These are phyloP conservation scores for Chytriomyces confervae DNA, from an alignment of 192 early-diverging fungal species.

Conservation along the genomic window DNA sequence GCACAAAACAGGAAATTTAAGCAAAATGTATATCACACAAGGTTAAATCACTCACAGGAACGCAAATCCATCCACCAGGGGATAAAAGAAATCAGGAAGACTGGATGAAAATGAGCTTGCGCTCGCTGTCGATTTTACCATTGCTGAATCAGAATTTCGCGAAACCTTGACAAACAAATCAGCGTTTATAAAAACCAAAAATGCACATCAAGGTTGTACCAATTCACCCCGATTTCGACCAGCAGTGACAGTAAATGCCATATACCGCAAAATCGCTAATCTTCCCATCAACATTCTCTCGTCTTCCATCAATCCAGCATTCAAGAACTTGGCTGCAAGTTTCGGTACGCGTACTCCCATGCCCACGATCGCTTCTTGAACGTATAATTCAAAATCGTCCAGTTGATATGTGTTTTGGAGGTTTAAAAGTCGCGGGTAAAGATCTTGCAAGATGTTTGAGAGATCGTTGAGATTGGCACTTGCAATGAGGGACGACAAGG, in stretches of 20 bases:
- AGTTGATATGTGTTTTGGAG: constrained; percentile 27
- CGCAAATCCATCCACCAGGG: constrained; percentile 20
- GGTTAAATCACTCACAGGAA: not conserved
- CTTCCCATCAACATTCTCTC: constrained; percentile 8
- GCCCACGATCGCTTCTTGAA: constrained; percentile 17
- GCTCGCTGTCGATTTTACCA: not conserved
- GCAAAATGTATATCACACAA: not conserved
- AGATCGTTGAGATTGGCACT: constrained; percentile 4
- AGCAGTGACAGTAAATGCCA: constrained; percentile 19
- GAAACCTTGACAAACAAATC: not conserved
- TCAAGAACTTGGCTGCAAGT: constrained; percentile 9
- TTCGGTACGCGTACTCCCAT: constrained; percentile 19
- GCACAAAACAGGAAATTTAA: not conserved
- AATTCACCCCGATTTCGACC: not conserved
- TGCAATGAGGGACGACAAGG: constrained; percentile 7
- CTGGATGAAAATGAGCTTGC: constrained; percentile 4
- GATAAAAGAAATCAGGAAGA: constrained; percentile 25
- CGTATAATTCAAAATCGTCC: constrained; percentile 24
- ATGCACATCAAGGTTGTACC: not conserved
- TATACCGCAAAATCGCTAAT: constrained; percentile 9
- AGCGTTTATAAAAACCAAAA: not conserved
- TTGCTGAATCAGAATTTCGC: not conserved
- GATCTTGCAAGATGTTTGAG: not conserved
- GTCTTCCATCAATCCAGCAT: constrained; percentile 2
- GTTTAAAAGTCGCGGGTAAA: constrained; percentile 3